phyloP scores from a whole-genome alignment of 2,329 filamentous ascomycete species.

The Calycina herbarum region DNA sequence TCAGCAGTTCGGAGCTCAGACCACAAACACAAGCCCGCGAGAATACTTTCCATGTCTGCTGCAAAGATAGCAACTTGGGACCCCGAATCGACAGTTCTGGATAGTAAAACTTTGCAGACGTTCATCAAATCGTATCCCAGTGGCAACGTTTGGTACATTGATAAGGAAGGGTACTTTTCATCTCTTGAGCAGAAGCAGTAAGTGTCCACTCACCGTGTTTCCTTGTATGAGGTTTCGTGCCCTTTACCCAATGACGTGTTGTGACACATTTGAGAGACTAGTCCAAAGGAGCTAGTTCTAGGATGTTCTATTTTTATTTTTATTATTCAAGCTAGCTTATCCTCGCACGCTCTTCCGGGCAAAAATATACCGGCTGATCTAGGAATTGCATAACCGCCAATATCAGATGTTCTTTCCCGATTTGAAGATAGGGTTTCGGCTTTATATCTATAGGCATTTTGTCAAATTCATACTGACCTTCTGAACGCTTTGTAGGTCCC shows the following conservation, averaged over 20 bases:
- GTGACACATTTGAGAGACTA: background rate
- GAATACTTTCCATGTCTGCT: conserved; percentile 31
- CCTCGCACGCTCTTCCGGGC: no score
- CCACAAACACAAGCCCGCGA: conserved; percentile 28
- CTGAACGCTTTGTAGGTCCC: background rate
- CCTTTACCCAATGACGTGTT: background rate
- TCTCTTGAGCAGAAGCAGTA: conserved; percentile 31
- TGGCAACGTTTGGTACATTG: conserved; percentile 36
- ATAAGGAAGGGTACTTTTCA: conserved; percentile 35
- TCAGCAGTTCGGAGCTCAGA: conserved; percentile 22
- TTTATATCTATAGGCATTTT: background rate
- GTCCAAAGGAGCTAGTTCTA: no score
- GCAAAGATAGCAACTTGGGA: conserved; percentile 28
- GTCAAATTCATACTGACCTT: background rate
- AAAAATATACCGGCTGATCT: no score
- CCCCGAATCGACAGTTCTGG: conserved; percentile 22
- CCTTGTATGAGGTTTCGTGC: background rate
- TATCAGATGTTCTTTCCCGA: no score
- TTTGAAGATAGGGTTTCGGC: background rate
- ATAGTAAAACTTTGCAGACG: conserved; percentile 30
- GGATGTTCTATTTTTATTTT: no score
- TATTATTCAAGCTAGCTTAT: no score
- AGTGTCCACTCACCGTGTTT: background rate
- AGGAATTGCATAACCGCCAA: no score
- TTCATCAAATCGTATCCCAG: conserved; percentile 34